phyloP scores from a whole-genome alignment of 371 early-diverging fungal species.

The Rhizopus sp. region DNA sequence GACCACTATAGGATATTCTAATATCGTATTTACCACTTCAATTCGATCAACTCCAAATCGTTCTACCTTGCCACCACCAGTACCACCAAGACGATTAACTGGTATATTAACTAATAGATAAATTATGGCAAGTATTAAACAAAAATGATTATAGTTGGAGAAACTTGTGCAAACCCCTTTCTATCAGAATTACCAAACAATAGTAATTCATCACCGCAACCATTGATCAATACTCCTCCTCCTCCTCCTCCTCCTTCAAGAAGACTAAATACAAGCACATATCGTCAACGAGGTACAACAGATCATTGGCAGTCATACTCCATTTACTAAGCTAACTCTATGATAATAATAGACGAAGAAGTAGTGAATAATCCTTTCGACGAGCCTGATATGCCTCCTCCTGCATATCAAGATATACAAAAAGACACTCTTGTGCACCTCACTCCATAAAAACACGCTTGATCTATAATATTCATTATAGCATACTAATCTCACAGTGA shows the following conservation, averaged over 20 bases:
- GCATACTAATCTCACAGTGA: too few relatives aligned
- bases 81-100: conserved; percentile 2
- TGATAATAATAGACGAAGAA: background rate
- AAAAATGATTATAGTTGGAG: background rate
- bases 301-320: background rate
- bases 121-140: background rate
- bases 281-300: background rate
- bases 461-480: too few relatives aligned
- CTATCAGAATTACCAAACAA: too few relatives aligned
- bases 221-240: background rate
- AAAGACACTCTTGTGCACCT: conserved; percentile 18
- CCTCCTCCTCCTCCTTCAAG: background rate
- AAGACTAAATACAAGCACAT: too few relatives aligned
- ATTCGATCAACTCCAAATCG: background rate
- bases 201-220: too few relatives aligned
- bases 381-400: conserved; percentile 25
- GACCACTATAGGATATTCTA: background rate
- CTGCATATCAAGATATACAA: conserved; percentile 25
- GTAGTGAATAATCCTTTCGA: conserved; percentile 23
- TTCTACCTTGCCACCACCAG: background rate
- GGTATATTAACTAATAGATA: background rate
- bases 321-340: background rate
- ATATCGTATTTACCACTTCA: background rate
- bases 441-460: background rate
- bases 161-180: background rate